Evolutionary conservation across 1,284 basidiomycete species (phyloP).

Genomic region (Cutaneotrichosporon dermatis): DNA sequence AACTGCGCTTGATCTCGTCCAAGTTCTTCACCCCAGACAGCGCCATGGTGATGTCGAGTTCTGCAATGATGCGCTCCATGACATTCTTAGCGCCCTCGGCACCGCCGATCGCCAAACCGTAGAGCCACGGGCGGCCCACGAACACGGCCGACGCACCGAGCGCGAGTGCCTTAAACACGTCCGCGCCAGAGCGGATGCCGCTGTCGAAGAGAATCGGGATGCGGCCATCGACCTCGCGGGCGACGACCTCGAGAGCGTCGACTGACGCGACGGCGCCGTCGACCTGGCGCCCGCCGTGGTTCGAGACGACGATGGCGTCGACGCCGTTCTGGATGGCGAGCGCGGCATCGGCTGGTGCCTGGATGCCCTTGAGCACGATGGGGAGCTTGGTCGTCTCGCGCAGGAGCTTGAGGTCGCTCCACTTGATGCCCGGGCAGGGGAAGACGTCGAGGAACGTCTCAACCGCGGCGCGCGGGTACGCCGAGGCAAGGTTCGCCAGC

Average conservation of each 20-base stretch:
- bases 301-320: slow-evolving; percentile 73
- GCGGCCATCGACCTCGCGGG: slow-evolving; percentile 49
- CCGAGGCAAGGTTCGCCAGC: slow-evolving; percentile 4
- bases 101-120: slow-evolving; percentile 61
- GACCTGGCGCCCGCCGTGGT: slow-evolving; percentile 77
- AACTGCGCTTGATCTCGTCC: slow-evolving; percentile 14
- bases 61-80: slow-evolving; percentile 59
- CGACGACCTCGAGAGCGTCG: slow-evolving; percentile 57
- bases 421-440: slow-evolving; percentile 9
- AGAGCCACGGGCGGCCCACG: slow-evolving; percentile 51
- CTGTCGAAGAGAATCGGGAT: slow-evolving; percentile 69
- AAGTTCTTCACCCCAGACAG: slow-evolving; percentile 22
- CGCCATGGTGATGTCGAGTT: slow-evolving; percentile 55
- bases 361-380: slow-evolving; percentile 63
- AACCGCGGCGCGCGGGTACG: slow-evolving; percentile 9
- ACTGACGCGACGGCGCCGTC: slow-evolving; percentile 72
- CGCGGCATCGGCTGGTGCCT: slow-evolving; percentile 62
- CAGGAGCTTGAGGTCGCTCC: slow-evolving; percentile 13
- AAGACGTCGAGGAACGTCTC: slow-evolving; percentile 19
- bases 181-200: slow-evolving; percentile 68
- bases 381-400: slow-evolving; percentile 35
- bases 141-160: slow-evolving; percentile 44
- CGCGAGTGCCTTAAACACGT: slow-evolving; percentile 64
- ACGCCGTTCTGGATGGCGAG: slow-evolving; percentile 60
- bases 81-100: slow-evolving; percentile 65